phyloP scores from a whole-genome alignment of 2,329 filamentous ascomycete genomes.

The Dactylellina sp. region DNA sequence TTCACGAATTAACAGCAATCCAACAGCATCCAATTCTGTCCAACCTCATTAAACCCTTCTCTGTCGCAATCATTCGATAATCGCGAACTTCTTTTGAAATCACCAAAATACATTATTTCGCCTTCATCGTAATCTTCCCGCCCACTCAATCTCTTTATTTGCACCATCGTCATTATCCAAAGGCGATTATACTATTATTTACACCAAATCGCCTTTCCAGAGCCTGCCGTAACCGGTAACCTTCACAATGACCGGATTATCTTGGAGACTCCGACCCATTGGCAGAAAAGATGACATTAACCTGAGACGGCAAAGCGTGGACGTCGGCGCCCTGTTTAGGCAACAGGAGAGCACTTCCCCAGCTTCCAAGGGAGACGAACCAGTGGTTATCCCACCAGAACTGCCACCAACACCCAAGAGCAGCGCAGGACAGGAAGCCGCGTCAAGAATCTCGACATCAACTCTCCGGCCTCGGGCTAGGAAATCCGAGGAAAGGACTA shows the following conservation, averaged over 20 bases:
- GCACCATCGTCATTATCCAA: neutral
- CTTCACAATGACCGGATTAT: constrained; percentile 52
- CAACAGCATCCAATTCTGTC: constrained; percentile 24
- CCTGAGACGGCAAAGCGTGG: constrained; percentile 53
- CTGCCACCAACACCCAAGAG: constrained; percentile 45
- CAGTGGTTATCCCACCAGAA: constrained; percentile 19
- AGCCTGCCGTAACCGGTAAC: constrained; percentile 17
- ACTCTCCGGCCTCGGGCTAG: constrained; percentile 46
- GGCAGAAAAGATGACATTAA: constrained; percentile 41
- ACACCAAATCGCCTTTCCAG: neutral
- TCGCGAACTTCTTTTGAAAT: neutral
- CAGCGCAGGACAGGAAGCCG: constrained; percentile 24
- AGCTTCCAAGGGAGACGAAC: constrained; percentile 29
- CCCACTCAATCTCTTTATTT: neutral
- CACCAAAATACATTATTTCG: too few species aligned
- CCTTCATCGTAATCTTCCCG: constrained; percentile 2
- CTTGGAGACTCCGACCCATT: constrained; percentile 52
- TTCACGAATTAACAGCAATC: constrained; percentile 6
- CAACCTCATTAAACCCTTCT: neutral
- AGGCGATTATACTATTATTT: constrained; percentile 1
- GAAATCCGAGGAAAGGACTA: constrained; percentile 50
- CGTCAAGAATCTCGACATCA: constrained; percentile 44
- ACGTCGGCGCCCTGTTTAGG: constrained; percentile 54
- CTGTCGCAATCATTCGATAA: constrained; percentile 3
- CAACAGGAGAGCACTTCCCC: constrained; percentile 49